Conservation (phyloP, 1,284 basidiomycete species). For the Sporisorium exsertum region DNA sequence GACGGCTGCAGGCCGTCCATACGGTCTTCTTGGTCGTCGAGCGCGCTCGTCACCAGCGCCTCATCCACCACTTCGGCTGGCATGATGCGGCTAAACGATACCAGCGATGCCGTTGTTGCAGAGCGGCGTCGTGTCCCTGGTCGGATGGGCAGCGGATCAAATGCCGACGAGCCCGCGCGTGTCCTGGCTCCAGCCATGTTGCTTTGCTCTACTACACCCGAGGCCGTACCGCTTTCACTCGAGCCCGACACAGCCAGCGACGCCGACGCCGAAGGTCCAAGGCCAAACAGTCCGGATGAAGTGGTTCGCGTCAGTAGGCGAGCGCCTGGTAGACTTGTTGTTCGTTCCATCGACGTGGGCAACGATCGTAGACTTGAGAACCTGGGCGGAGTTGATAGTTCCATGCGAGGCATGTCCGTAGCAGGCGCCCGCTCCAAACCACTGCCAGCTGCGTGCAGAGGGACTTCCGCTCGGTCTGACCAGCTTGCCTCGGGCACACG, state of each 20-base stretch:
- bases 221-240: constrained; percentile 8
- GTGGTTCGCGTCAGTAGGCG: constrained; percentile 21
- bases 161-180: constrained; percentile 32
- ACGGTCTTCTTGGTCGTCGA: constrained; percentile 52
- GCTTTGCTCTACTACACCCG: constrained; percentile 4
- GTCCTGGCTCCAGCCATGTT: not conserved
- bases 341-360: constrained; percentile 38
- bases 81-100: constrained; percentile 45
- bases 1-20: constrained; percentile 24
- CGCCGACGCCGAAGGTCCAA: constrained; percentile 14
- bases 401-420: not conserved
- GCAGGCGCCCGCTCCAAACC: not conserved
- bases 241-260: constrained; percentile 10
- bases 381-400: constrained; percentile 5
- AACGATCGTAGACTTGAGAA: constrained; percentile 8
- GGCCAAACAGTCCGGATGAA: constrained; percentile 16
- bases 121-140: constrained; percentile 47
- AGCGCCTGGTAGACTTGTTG: constrained; percentile 38
- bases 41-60: constrained; percentile 37
- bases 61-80: constrained; percentile 51
- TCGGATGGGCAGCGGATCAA: constrained; percentile 33
- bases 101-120: constrained; percentile 38
- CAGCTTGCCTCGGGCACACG: not conserved
- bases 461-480: not conserved
- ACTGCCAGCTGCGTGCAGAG: not conserved